Base-by-base conservation (phyloP, 2,329 filamentous ascomycete species). In the Trichophyton simii region DNA sequence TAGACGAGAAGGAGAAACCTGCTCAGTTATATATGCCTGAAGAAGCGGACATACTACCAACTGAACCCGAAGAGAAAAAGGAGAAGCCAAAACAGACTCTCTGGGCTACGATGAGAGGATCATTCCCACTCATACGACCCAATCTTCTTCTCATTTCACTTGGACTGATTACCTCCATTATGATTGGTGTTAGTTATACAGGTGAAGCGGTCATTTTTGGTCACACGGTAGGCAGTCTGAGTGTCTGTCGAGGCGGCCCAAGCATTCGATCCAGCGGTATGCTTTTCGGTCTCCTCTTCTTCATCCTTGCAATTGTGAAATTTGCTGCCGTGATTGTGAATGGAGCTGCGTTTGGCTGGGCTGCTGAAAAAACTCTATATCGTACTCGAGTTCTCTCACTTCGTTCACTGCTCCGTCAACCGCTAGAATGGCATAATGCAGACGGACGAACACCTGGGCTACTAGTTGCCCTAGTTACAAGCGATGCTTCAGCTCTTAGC, bases 401-500 rank as follows among this genome's bases (percentile, higher is more conserved):
- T 66, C 79, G 81, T 3, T 81, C 83, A 0, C 72, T 87, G 1
- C 79, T 86, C 59, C 75, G 81, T 60, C 84, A 87, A 70, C 81
- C 82, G 60, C 72, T 86, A 61, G 78, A 84, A 62, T 88, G 85
- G 85, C 85, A 87, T 65, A 81, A 86, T 66, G 82, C 83, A 0
- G 77, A 80, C 38, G 79, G 77, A 8, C 79, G 83, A 42, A 84
- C 78, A 1, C 82, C 86, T 0, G 78, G 82, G 0, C 74, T 76
- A 7, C 73, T 89, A 3, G 74, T 88, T 3, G 82, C 81, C 0
- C 80, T 83, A 65, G 84, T 89, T 64, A 87, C 83, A 1, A 83
- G 79, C 55, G 86, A 89, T 67, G 80, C 82, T 1, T 82, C 82
- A 15, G 79, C 83, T 0, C 73, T 89, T 8, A 82, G 82, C 36